A percentile compares a stretch with the other conserved stretches of the same genome.
phyloP scores from a whole-genome alignment of 2,329 filamentous ascomycete species.

The Emydomyces testavorans region DNA sequence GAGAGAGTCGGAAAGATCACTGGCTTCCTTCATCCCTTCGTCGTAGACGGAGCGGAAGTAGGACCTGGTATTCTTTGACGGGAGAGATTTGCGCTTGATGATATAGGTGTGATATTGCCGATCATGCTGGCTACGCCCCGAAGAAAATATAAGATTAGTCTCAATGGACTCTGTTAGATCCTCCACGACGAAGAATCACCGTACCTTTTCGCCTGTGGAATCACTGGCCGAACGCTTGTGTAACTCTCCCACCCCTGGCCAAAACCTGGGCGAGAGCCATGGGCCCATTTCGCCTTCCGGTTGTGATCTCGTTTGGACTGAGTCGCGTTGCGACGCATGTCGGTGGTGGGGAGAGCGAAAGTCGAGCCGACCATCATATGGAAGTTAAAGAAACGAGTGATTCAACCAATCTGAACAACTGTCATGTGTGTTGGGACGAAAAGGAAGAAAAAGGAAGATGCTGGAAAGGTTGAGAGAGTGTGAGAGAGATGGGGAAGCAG shows the following conservation, averaged over 20 bases:
- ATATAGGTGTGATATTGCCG: not conserved
- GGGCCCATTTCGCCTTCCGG: conserved; percentile 33
- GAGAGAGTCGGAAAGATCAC: conserved; percentile 23
- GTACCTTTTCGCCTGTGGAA: not conserved
- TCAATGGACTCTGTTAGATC: not conserved
- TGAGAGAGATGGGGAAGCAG: no score
- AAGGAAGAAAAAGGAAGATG: not conserved
- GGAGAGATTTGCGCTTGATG: not conserved
- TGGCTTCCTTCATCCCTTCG: conserved; percentile 25
- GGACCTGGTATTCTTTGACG: conserved; percentile 18
- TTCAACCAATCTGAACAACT: no score
- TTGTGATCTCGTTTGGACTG: conserved; percentile 35
- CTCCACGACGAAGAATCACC: not conserved
- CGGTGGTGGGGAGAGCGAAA: conserved; percentile 36
- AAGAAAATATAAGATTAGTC: not conserved
- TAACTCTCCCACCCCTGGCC: not conserved
- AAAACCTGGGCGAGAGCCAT: conserved; percentile 21
- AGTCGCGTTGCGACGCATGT: conserved; percentile 45
- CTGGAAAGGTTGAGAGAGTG: not conserved
- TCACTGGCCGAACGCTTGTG: not conserved
- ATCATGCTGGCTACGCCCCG: not conserved
- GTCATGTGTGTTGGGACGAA: conserved; percentile 28
- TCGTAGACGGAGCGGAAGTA: conserved; percentile 22
- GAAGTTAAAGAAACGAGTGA: conserved; percentile 32
- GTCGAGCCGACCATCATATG: conserved; percentile 19